Conservation (phyloP, 2,329 filamentous ascomycete genomes). For the Cytospora paraplurivora region DNA sequence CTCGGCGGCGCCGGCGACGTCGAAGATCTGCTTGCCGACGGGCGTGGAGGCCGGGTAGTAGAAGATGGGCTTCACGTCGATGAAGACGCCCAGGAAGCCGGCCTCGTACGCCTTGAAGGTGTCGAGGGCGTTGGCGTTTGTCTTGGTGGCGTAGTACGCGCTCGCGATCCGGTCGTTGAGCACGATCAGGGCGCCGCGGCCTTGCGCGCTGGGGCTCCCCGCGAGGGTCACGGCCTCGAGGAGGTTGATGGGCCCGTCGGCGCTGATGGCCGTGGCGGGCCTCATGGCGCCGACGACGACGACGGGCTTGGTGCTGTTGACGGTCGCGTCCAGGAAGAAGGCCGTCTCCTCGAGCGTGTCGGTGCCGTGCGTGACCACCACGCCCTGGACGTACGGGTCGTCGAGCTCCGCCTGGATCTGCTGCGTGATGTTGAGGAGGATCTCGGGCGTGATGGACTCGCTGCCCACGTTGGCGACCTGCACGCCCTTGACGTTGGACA, state of each 20-base stretch:
- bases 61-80: constrained; percentile 61
- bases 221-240: constrained; percentile 62
- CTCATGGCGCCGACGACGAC: constrained; percentile 65
- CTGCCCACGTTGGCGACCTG: constrained; percentile 55
- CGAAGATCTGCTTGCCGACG: constrained; percentile 48
- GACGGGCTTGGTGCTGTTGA: constrained; percentile 60
- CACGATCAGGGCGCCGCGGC: constrained; percentile 60
- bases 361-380: constrained; percentile 66
- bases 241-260: constrained; percentile 65
- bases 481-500: constrained; percentile 56
- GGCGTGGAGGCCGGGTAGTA: constrained; percentile 57
- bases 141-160: constrained; percentile 63
- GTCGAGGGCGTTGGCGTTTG: constrained; percentile 63
- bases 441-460: constrained; percentile 49
- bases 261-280: constrained; percentile 62
- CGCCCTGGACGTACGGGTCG: constrained; percentile 46
- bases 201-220: constrained; percentile 44
- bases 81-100: constrained; percentile 59
- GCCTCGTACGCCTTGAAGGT: constrained; percentile 62
- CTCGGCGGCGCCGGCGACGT: constrained; percentile 38
- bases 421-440: constrained; percentile 51
- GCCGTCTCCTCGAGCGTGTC: constrained; percentile 66
- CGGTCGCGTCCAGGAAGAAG: constrained; percentile 62
- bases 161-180: constrained; percentile 63
- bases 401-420: constrained; percentile 52